These are phyloP conservation scores for Aspergillus quadricinctus DNA, from an alignment of 2,329 filamentous ascomycete species.

Conservation along the genomic window DNA sequence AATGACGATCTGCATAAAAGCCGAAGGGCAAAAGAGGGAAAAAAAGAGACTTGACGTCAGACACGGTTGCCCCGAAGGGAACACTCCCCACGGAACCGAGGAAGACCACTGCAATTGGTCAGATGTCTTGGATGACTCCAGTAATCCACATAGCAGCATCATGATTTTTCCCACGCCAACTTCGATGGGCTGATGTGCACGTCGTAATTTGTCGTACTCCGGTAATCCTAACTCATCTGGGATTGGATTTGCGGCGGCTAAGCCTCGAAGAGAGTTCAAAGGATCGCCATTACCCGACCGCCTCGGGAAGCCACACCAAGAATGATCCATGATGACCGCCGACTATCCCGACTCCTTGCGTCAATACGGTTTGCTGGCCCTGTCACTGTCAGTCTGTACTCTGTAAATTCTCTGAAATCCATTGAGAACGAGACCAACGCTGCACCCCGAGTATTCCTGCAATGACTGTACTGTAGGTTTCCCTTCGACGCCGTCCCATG, in stretches of 20 bases:
- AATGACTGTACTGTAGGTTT: not conserved
- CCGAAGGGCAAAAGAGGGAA: not conserved
- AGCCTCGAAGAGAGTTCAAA: not conserved
- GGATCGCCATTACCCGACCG: slow-evolving; percentile 1
- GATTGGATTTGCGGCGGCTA: not conserved
- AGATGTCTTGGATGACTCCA: not conserved
- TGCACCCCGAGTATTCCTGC: slow-evolving; percentile 1
- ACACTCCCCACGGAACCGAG: not conserved
- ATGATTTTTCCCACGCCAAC: not conserved
- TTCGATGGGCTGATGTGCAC: not conserved
- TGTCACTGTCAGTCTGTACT: slow-evolving; percentile 11
- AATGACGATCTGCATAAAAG: not conserved
- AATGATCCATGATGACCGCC: slow-evolving; percentile 12
- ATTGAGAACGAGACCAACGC: not conserved
- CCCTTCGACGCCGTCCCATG: slow-evolving; percentile 7
- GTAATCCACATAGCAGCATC: not conserved
- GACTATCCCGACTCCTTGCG: slow-evolving; percentile 22
- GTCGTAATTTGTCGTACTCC: not conserved
- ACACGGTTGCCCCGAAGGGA: not conserved
- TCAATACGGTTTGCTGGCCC: slow-evolving; percentile 19
- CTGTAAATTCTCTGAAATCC: not conserved
- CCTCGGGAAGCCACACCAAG: slow-evolving; percentile 12
- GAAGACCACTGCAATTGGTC: not conserved
- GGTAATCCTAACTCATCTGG: not conserved
- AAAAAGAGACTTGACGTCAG: slow-evolving; percentile 1